Base-by-base conservation (phyloP, 345 rosid genomes). In the Viola odorata region DNA sequence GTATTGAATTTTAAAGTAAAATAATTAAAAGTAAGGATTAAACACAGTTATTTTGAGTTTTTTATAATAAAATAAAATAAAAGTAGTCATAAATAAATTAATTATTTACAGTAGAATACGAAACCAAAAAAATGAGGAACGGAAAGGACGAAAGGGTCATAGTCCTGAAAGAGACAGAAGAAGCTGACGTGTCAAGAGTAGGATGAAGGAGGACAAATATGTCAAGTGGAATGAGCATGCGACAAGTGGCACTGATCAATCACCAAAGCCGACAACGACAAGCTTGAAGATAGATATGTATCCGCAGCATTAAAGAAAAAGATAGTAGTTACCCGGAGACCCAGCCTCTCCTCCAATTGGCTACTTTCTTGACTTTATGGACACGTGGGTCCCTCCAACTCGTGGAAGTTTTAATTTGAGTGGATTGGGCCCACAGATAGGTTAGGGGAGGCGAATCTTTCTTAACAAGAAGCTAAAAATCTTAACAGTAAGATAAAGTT, bases 261-360 rank as follows among this genome's bases (percentile, higher is more conserved):
- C 39, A 39, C 12, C 38, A 52, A 37, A 37, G 59, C 59, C 63
- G 81, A 78, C 82, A 73, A 73, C 37, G 80, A 78, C 78, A 68
- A 71, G 75, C 62, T 69, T 61, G 61, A 53, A 67, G 78, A 77
- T 80, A 55, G 68, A 70, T 62, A 61, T n/a, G 38, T 14, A 49
- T 8, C 37, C 32, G 61, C 40, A 62, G 71, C 72, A 66, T 64
- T 64, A 81, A 73, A 67, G 64, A 61, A 68, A 73, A 69, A 75
- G 66, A 69, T 72, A 39, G 69, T 47, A 41, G 65, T 70, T 70
- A 69, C 74, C 74, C 44, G 7, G 42, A 54, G 72, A 73, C 57
- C 70, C 65, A 50, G 52, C 51, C 82, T 76, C 79, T 71, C 50
- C 72, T 71, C 68, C 42, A 3, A 78, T 81, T 81, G 81, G 85